Evolutionary conservation across 2,329 filamentous ascomycete genomes (phyloP).

Genomic region (Neoascochyta sp.): DNA sequence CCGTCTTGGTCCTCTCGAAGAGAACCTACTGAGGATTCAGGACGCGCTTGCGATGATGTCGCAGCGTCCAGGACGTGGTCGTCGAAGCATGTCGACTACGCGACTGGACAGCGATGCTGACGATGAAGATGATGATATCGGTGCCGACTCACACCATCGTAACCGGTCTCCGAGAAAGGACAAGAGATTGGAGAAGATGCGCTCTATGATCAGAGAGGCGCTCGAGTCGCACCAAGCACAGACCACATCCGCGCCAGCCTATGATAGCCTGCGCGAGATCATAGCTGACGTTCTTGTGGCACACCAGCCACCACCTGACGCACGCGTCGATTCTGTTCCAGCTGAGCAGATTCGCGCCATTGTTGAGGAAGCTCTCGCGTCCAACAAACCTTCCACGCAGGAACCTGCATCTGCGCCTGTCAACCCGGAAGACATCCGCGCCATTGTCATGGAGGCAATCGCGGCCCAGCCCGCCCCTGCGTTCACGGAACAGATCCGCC

Average conservation of each 20-base stretch:
- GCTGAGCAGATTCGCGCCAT: constrained; percentile 69
- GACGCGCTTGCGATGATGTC: constrained; percentile 60
- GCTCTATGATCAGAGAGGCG: constrained; percentile 56
- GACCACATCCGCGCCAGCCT: constrained; percentile 22
- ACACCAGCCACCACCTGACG: constrained; percentile 34
- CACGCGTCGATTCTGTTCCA: constrained; percentile 27
- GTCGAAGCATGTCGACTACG: constrained; percentile 65
- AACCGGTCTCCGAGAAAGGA: constrained; percentile 76
- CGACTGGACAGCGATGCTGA: constrained; percentile 83
- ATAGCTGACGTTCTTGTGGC: constrained; percentile 60
- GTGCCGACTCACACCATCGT: constrained; percentile 53
- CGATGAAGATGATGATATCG: constrained; percentile 76
- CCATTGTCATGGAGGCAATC: constrained; percentile 23
- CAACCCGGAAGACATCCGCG: constrained; percentile 27
- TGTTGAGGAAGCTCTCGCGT: constrained; percentile 61
- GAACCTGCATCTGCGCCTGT: constrained; percentile 18
- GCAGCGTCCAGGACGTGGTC: constrained; percentile 49
- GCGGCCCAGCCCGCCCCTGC: constrained; percentile 18
- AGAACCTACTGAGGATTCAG: constrained; percentile 72
- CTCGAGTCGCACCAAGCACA: constrained; percentile 50
- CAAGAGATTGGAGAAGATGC: constrained; percentile 76
- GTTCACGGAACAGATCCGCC: constrained; percentile 41
- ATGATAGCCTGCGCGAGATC: constrained; percentile 51
- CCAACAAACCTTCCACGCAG: constrained; percentile 33
- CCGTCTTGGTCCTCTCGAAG: constrained; percentile 76